Percentiles rank a stretch among this genome's conserved stretches.
phyloP scores from a whole-genome alignment of 2,329 filamentous ascomycete genomes.

The Paradendryphiella salina region DNA sequence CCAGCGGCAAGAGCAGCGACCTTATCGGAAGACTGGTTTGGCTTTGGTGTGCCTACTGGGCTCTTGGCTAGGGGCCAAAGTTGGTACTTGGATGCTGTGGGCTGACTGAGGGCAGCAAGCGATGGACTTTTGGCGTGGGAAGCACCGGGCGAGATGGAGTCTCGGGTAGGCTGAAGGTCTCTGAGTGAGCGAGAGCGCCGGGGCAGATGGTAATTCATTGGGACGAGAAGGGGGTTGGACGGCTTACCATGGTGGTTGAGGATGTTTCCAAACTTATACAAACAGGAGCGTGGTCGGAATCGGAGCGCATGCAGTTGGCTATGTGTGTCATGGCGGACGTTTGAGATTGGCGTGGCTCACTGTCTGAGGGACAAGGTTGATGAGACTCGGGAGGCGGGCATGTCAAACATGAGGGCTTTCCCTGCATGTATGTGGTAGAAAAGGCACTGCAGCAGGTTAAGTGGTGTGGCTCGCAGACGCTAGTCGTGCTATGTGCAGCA shows the following conservation, averaged over 20 bases:
- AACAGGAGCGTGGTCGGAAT: conserved; percentile 39
- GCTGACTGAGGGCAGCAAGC: conserved; percentile 29
- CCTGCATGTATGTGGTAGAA: conserved; percentile 45
- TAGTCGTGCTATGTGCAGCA: conserved; percentile 44
- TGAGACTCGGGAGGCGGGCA: conserved; percentile 48
- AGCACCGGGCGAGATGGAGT: conserved; percentile 22
- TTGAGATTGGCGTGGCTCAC: conserved; percentile 44
- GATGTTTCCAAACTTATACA: conserved; percentile 48
- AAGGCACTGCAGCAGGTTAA: conserved; percentile 41
- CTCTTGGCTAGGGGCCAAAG: conserved; percentile 44
- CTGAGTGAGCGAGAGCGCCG: conserved; percentile 44
- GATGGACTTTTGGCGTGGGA: conserved; percentile 37
- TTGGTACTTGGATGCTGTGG: conserved; percentile 39
- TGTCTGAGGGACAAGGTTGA: conserved; percentile 44
- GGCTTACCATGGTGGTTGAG: conserved; percentile 39
- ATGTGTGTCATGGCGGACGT: conserved; percentile 49
- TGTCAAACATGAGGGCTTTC: conserved; percentile 48
- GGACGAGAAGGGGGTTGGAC: conserved; percentile 17
- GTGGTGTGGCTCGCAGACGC: conserved; percentile 44
- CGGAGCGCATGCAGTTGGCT: conserved; percentile 49
- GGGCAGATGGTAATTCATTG: conserved; percentile 41
- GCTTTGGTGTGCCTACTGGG: conserved; percentile 27
- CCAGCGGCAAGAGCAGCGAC: conserved; percentile 43
- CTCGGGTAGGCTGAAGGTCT: conserved; percentile 37
- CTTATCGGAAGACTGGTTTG: conserved; percentile 36